Conservation (phyloP, 257 asterid genomes). For the Solanum bulbocastanum region DNA sequence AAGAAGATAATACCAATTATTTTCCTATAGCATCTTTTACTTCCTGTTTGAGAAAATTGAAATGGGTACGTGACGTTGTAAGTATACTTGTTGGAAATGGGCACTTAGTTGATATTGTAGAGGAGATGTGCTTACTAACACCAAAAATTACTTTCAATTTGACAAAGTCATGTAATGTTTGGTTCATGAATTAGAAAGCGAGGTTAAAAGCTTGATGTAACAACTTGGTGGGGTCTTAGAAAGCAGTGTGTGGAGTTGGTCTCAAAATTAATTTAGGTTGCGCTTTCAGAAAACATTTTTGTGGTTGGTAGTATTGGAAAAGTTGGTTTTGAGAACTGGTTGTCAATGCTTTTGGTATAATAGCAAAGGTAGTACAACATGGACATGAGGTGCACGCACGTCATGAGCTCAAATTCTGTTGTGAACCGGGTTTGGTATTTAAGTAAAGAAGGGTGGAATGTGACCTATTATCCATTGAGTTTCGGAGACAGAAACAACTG, state of each 20-base stretch:
- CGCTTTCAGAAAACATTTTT: background rate
- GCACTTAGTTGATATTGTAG: background rate
- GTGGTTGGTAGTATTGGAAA: background rate
- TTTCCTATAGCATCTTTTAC: background rate
- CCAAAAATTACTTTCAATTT: background rate
- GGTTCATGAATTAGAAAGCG: background rate
- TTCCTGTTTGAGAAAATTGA: background rate
- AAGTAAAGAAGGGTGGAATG: background rate
- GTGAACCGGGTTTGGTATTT: background rate
- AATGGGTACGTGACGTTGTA: background rate
- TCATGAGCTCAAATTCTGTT: background rate
- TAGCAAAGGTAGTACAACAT: background rate
- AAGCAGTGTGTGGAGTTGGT: background rate
- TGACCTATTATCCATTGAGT: background rate
- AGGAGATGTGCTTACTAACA: background rate
- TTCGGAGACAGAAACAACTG: background rate
- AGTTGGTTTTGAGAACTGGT: background rate
- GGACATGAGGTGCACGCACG: background rate
- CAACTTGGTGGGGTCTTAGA: background rate
- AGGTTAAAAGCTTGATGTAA: background rate
- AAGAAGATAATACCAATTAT: background rate
- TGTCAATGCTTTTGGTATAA: background rate
- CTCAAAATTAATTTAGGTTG: background rate
- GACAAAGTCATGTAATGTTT: background rate
- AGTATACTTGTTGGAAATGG: background rate